Evolutionary conservation across 129 eudicot genomes (phyloP).

Genomic region (Calendula officinalis): DNA sequence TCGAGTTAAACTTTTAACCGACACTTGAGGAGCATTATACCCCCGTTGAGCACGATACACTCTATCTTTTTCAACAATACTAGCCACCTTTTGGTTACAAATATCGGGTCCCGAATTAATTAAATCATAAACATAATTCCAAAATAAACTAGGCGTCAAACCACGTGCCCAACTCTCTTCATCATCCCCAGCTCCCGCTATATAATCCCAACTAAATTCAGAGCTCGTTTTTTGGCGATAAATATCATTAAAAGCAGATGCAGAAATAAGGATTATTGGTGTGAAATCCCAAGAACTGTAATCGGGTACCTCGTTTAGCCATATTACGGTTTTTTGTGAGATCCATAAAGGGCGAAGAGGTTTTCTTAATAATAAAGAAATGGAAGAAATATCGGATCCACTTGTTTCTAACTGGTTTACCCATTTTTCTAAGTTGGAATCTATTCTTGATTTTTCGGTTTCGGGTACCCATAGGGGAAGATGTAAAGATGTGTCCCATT

Average conservation of each 20-base stretch:
- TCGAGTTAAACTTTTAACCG: constrained; percentile 35
- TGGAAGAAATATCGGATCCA: constrained; percentile 83
- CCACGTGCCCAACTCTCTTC: constrained; percentile 99
- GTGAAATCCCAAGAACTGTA: constrained; percentile 88
- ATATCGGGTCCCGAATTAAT: constrained; percentile 72
- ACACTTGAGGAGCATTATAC: constrained; percentile 69
- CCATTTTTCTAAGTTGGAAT: constrained; percentile 61
- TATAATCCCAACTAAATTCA: constrained; percentile 91
- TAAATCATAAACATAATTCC: constrained; percentile 74
- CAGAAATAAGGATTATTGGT: constrained; percentile 89
- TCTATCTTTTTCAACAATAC: constrained; percentile 81
- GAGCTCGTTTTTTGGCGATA: constrained; percentile 61
- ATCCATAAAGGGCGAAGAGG: constrained; percentile 94
- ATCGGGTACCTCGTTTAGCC: constrained; percentile 96
- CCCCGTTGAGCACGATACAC: constrained; percentile 82
- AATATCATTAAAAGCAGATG: constrained; percentile 58
- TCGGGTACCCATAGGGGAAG: constrained; percentile 90
- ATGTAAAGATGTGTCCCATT: constrained; percentile 88
- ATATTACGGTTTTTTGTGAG: constrained; percentile 85
- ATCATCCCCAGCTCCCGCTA: constrained; percentile 96
- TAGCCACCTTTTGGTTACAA: constrained; percentile 83
- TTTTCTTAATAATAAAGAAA: constrained; percentile 55
- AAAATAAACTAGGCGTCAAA: constrained; percentile 70
- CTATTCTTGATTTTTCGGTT: constrained; percentile 59
- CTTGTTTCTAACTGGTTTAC: constrained; percentile 58